Base-by-base conservation (phyloP, 768 basidiomycete species). In the Nevesoporus exiguus region DNA sequence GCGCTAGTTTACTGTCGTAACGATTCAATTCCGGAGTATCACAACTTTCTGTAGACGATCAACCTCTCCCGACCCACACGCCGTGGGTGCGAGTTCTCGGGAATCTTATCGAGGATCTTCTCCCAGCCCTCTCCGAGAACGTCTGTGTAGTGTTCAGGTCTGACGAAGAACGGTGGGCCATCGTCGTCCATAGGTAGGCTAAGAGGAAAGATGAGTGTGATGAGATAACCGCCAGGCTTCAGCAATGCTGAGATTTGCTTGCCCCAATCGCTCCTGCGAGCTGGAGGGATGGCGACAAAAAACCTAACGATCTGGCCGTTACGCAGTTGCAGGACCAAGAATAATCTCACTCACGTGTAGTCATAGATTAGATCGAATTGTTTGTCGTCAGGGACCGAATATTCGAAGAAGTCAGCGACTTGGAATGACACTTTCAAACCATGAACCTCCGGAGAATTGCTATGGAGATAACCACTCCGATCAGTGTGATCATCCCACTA, bases 211-310 rank as follows among this genome's bases (percentile, higher is more conserved):
- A 82, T 70, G 11, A 86, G 67, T 0, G 81, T 78, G 56, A 89
- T 77, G 22, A 89, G 77, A 54, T 79, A 77, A 15, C 85, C 86
- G 0, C 84, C 86, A 1, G 80, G 76, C 51, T 81, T 83, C 48
- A 85, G 66, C 15, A 90, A 65, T 15, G 73, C 68, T 2, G 72
- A 68, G 69, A 89, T 84, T 59, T 84, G 75, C 14, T 62, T 58
- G 0, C 79, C 88, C 86, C 86, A 88, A 17, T 76, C 76, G 3
- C 58, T 41, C 11, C 88, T 77, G 34, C 66, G 71, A 3, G 68
- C 54, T 0, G 84, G 86, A 0, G 80, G 81, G 21, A 90, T 81
- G 2, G 88, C 87, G 40, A 84, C 84, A 66, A 90, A 89, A 72
- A 89, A 54, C 19, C 62, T 66, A 33, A 36, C 17, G 25, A 44